These are phyloP conservation scores for Trichoderma arundinaceum DNA, from an alignment of 2,329 filamentous ascomycete genomes.

Conservation along the genomic window DNA sequence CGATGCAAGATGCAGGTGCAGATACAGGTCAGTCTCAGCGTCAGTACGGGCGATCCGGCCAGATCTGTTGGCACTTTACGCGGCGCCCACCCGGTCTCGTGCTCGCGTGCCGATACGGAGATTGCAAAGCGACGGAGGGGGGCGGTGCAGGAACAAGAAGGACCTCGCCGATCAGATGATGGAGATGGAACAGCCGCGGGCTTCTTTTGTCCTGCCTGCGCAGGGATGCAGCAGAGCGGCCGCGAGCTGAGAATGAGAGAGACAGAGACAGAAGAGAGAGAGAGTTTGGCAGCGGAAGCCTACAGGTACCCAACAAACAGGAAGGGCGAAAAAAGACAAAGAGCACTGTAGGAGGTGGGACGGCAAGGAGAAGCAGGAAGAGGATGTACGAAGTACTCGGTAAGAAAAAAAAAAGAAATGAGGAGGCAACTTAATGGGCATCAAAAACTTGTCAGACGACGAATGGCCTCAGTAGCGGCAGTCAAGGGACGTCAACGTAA, in stretches of 20 bases:
- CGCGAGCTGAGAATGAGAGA: neutral
- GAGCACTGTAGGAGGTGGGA: neutral
- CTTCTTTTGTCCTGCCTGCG: conserved; percentile 10
- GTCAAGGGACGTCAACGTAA: conserved; percentile 23
- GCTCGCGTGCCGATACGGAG: conserved; percentile 32
- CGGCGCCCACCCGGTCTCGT: conserved; percentile 28
- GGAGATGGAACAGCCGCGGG: neutral
- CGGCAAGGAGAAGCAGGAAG: neutral
- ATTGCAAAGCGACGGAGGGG: conserved; percentile 26
- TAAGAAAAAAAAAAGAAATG: conserved; percentile 17
- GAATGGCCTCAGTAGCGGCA: conserved; percentile 22
- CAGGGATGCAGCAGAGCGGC: conserved; percentile 15
- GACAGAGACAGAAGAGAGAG: too few species aligned
- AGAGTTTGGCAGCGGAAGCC: neutral
- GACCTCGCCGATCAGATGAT: conserved; percentile 13
- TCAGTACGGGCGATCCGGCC: neutral
- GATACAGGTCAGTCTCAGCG: conserved; percentile 3
- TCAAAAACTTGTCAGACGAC: conserved; percentile 26
- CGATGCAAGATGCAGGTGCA: neutral
- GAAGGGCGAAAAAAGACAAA: conserved; percentile 4
- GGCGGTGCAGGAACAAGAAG: conserved; percentile 27
- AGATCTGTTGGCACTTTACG: conserved; percentile 30
- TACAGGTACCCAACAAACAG: neutral
- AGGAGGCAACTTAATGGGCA: conserved; percentile 30
- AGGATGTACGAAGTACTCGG: conserved; percentile 4